A percentile compares a stretch with the other conserved stretches of the same genome.
Conservation (phyloP, 2,329 filamentous ascomycete genomes). For the Pyrenophora teres region DNA sequence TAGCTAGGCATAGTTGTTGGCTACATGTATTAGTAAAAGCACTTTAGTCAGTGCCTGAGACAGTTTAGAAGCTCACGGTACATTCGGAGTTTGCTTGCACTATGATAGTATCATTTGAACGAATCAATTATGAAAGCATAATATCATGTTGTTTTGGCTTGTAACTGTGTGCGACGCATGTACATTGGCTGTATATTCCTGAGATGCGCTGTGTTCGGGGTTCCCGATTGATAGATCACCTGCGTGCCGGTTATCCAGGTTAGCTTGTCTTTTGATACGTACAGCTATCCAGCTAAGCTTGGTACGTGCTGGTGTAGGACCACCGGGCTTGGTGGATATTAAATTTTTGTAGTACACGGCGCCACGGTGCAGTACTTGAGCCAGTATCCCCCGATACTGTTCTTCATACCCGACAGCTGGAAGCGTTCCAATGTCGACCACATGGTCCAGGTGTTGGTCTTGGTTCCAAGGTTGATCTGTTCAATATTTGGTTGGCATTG, state of each 20-base stretch:
- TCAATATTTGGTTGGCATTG: no score
- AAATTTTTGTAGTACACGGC: not conserved
- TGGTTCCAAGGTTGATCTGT: no score
- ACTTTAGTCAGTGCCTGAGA: constrained; percentile 9
- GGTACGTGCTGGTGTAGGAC: not conserved
- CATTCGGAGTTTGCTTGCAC: constrained; percentile 25
- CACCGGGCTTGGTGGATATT: no score
- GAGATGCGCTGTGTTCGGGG: constrained; percentile 5
- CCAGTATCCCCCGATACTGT: not conserved
- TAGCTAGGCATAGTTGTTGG: constrained; percentile 12
- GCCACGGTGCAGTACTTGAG: not conserved
- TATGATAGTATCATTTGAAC: constrained; percentile 18
- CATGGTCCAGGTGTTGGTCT: no score
- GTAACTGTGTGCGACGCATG: not conserved
- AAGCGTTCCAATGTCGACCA: no score
- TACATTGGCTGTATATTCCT: not conserved
- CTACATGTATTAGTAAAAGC: constrained; percentile 38
- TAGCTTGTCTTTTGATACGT: not conserved
- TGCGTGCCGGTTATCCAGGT: not conserved
- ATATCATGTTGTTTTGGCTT: not conserved
- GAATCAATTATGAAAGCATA: constrained; percentile 21
- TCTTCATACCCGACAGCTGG: not conserved
- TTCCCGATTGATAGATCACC: not conserved
- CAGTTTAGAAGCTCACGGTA: constrained; percentile 26
- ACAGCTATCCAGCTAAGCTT: not conserved